Evolutionary conservation across 2,329 filamentous ascomycete genomes (phyloP).

Genomic region (Passalora sequoiae): DNA sequence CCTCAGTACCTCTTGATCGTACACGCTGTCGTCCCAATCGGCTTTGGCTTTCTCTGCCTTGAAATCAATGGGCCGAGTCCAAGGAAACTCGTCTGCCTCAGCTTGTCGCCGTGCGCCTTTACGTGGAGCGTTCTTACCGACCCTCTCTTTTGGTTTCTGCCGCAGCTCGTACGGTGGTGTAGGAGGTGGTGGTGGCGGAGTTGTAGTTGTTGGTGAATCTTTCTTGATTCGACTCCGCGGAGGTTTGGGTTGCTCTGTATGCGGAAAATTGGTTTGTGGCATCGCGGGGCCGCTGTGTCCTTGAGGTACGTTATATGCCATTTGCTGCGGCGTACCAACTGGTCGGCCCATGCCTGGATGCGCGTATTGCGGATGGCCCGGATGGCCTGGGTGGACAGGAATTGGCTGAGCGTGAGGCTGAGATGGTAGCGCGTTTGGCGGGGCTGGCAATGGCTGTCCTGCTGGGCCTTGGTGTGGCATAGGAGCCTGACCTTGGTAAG

Average conservation of each 20-base stretch:
- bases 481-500: background rate
- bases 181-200: conserved; percentile 19
- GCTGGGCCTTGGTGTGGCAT: background rate
- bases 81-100: conserved; percentile 29
- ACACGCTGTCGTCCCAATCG: conserved; percentile 30
- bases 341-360: conserved; percentile 17
- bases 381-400: conserved; percentile 5
- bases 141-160: conserved; percentile 16
- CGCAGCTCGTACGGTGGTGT: conserved; percentile 22
- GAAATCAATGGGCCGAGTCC: conserved; percentile 31
- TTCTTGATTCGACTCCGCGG: conserved; percentile 10
- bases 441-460: background rate
- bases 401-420: conserved; percentile 9
- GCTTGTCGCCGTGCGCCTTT: conserved; percentile 25
- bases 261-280: conserved; percentile 3
- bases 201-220: conserved; percentile 12
- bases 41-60: conserved; percentile 21
- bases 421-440: conserved; percentile 3
- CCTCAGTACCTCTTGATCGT: conserved; percentile 24
- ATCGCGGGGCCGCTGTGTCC: conserved; percentile 6
- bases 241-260: conserved; percentile 5
- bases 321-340: conserved; percentile 13
- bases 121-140: conserved; percentile 3
- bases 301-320: conserved; percentile 16
- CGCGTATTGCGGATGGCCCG: conserved; percentile 12